Conservation (phyloP, 208 protist species). For the Crithidia thermophila region DNA sequence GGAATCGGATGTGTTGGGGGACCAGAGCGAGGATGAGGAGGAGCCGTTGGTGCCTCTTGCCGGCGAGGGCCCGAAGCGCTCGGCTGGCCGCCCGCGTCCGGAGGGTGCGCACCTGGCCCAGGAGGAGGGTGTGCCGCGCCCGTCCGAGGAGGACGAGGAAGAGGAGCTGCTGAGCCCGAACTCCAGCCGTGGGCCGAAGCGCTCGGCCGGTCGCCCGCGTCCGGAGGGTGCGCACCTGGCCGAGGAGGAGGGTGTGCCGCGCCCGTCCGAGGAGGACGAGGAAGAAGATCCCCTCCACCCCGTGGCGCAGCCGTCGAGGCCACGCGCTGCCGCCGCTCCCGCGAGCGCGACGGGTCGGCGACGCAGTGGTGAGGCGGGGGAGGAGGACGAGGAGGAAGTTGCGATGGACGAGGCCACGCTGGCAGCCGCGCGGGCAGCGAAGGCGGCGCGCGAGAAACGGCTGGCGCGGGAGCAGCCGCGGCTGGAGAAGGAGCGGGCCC, state of each 20-base stretch:
- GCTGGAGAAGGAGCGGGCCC: not conserved
- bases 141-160: constrained; percentile 12
- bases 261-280: no score
- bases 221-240: not conserved
- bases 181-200: not conserved
- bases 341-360: not conserved
- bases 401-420: not conserved
- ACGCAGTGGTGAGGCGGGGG: not conserved
- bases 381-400: not conserved
- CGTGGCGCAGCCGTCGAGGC: no score
- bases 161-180: constrained; percentile 13
- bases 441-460: not conserved
- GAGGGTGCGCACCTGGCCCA: no score
- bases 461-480: not conserved
- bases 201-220: not conserved
- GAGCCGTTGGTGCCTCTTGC: not conserved
- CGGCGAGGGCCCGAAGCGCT: not conserved
- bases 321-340: not conserved
- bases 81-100: not conserved
- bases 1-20: no score
- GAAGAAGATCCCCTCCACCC: no score
- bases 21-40: not conserved
- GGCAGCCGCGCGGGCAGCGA: not conserved
- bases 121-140: no score
- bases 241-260: no score